A percentile compares a stretch with the other conserved stretches of the same genome.
phyloP scores from a whole-genome alignment of 495 filamentous ascomycete species.

The Daldinia grandis region DNA sequence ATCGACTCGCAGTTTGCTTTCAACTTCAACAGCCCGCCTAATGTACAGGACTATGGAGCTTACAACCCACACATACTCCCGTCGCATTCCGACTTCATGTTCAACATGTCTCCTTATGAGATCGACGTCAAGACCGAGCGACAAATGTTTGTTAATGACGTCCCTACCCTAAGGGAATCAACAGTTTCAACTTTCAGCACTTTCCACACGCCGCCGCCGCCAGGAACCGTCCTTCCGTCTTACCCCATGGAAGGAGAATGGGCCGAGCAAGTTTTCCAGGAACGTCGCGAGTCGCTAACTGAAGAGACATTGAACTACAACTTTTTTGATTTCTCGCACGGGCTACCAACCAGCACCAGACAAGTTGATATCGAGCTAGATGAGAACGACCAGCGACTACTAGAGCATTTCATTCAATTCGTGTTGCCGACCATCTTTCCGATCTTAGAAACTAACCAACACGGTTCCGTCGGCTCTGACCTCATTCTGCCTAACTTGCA shows the following conservation, averaged over 20 bases:
- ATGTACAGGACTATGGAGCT: constrained; percentile 66
- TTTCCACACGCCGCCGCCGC: constrained; percentile 75
- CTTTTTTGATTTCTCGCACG: constrained; percentile 79
- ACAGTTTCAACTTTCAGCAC: constrained; percentile 88
- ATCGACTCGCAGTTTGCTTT: constrained; percentile 81
- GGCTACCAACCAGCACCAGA: constrained; percentile 59
- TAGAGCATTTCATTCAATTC: constrained; percentile 91
- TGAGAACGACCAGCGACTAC: constrained; percentile 82
- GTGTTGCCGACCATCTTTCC: constrained; percentile 92
- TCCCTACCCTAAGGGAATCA: constrained; percentile 83
- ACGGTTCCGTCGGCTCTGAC: constrained; percentile 76
- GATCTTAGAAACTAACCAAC: constrained; percentile 86
- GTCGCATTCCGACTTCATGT: constrained; percentile 58
- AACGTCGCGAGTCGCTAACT: constrained; percentile 66
- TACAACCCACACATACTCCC: constrained; percentile 63
- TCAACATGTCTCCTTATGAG: constrained; percentile 79
- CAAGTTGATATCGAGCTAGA: constrained; percentile 84
- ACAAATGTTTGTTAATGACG: constrained; percentile 92
- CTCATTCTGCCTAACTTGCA: constrained; percentile 86
- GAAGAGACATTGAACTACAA: constrained; percentile 75
- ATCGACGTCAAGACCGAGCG: constrained; percentile 95
- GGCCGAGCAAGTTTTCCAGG: constrained; percentile 77
- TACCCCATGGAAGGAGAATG: constrained; percentile 76
- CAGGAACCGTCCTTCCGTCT: constrained; percentile 67
- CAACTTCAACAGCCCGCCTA: constrained; percentile 73